A percentile compares a stretch with the other conserved stretches of the same genome.
Evolutionary conservation across 2,329 filamentous ascomycete species (phyloP).

Genomic region (Graphilbum sp.): DNA sequence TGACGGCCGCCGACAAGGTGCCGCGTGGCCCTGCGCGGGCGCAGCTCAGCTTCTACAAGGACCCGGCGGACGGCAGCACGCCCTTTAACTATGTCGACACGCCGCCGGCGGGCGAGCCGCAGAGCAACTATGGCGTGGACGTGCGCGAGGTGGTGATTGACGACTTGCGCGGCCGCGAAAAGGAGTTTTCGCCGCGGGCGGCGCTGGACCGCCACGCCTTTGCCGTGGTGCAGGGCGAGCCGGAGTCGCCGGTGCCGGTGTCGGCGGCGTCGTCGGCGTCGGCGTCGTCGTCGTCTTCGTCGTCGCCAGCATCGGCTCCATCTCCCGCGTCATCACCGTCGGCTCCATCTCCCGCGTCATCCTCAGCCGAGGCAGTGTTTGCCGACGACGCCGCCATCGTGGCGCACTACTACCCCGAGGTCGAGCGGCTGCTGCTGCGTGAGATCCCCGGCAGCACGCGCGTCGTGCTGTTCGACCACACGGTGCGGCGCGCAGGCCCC

Average conservation of each 20-base stretch:
- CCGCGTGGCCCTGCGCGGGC: constrained; percentile 45
- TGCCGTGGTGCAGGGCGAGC: constrained; percentile 40
- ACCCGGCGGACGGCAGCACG: constrained; percentile 38
- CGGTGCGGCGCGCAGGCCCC: constrained; percentile 52
- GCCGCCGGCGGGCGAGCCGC: constrained; percentile 41
- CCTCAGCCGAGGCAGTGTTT: too few relatives aligned
- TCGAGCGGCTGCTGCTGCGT: constrained; percentile 54
- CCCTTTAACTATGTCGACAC: constrained; percentile 54
- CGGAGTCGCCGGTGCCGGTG: constrained; percentile 25
- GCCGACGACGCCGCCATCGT: constrained; percentile 53
- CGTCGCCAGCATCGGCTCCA: too few relatives aligned
- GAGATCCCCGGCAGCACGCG: constrained; percentile 48
- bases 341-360: too few relatives aligned
- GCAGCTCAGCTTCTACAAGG: constrained; percentile 47
- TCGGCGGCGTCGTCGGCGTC: too few relatives aligned
- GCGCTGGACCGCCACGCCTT: constrained; percentile 41
- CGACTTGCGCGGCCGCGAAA: constrained; percentile 59
- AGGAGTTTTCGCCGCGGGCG: constrained; percentile 9
- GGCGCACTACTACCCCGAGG: constrained; percentile 67
- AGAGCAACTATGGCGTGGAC: constrained; percentile 45
- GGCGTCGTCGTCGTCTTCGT: too few relatives aligned
- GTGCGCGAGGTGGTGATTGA: constrained; percentile 39
- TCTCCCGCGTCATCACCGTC: too few relatives aligned
- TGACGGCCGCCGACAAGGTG: constrained; percentile 14
- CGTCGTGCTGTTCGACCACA: constrained; percentile 75